These are phyloP conservation scores for Rutstroemia sp. DNA, from an alignment of 2,329 filamentous ascomycete genomes.

Conservation along the genomic window DNA sequence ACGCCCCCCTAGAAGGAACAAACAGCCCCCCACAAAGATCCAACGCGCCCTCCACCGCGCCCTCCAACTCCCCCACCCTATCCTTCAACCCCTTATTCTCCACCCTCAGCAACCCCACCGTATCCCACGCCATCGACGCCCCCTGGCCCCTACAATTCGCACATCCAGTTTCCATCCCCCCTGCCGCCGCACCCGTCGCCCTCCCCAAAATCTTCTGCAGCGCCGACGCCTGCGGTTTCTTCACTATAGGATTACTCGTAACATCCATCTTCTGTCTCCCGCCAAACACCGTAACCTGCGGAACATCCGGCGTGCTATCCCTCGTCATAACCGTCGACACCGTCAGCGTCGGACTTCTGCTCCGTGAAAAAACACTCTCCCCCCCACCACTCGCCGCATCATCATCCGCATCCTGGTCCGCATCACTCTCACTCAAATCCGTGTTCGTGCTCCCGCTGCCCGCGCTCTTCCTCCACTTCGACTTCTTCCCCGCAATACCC, in stretches of 20 bases:
- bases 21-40: slow-evolving; percentile 23
- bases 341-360: slow-evolving; percentile 46
- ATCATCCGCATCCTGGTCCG: slow-evolving; percentile 9
- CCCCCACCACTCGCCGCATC: slow-evolving; percentile 8
- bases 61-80: slow-evolving; percentile 51
- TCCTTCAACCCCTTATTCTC: slow-evolving; percentile 57
- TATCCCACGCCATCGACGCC: slow-evolving; percentile 56
- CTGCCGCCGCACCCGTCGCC: slow-evolving; percentile 29
- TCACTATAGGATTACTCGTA: slow-evolving; percentile 16
- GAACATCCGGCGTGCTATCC: slow-evolving; percentile 1
- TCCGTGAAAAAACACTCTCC: slow-evolving; percentile 46
- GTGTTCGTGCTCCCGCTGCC: slow-evolving; percentile 25
- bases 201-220: slow-evolving; percentile 43
- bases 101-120: slow-evolving; percentile 51
- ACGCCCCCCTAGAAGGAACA: background rate
- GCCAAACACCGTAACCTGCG: background rate
- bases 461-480: slow-evolving; percentile 15
- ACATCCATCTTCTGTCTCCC: background rate
- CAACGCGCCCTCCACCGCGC: slow-evolving; percentile 52
- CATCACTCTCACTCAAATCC: slow-evolving; percentile 25
- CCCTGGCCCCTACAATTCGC: slow-evolving; percentile 51
- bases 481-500: slow-evolving; percentile 12
- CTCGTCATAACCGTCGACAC: slow-evolving; percentile 8
- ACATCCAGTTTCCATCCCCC: slow-evolving; percentile 33
- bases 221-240: slow-evolving; percentile 34